Conservation (phyloP, 495 filamentous ascomycete species). For the Annulohypoxylon bovei region DNA sequence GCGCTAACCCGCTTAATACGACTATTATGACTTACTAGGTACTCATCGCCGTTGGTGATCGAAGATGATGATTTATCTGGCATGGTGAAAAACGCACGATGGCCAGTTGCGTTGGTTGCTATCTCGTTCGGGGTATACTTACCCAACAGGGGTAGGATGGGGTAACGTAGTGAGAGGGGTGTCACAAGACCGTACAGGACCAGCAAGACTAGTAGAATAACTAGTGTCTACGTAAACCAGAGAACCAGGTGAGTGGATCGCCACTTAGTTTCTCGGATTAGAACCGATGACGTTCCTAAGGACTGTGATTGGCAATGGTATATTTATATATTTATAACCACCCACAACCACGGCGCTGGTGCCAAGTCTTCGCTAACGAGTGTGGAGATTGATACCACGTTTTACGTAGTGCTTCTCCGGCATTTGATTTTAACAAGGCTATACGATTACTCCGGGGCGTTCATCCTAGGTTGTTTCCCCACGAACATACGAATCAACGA, state of each 20-base stretch:
- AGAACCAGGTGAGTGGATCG: slow-evolving; percentile 43
- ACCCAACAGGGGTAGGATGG: not conserved
- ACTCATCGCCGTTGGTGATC: not conserved
- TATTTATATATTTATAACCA: slow-evolving; percentile 34
- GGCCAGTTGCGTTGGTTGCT: not conserved
- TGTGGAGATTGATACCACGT: slow-evolving; percentile 37
- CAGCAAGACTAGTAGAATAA: slow-evolving; percentile 2
- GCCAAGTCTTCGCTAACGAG: slow-evolving; percentile 35
- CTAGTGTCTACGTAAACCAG: slow-evolving; percentile 3
- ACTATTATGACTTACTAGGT: slow-evolving; percentile 6
- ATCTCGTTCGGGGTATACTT: slow-evolving; percentile 11
- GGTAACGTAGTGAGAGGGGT: not conserved
- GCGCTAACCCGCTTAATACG: not conserved
- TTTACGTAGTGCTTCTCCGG: slow-evolving; percentile 40
- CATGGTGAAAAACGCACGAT: not conserved
- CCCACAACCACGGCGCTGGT: slow-evolving; percentile 37
- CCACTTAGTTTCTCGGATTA: slow-evolving; percentile 17
- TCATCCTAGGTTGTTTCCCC: not conserved
- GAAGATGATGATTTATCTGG: not conserved
- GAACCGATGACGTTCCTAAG: slow-evolving; percentile 31
- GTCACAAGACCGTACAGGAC: slow-evolving; percentile 11
- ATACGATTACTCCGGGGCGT: slow-evolving; percentile 29
- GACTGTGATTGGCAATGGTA: slow-evolving; percentile 30
- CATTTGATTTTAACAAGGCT: slow-evolving; percentile 30
- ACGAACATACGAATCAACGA: not conserved